Conservation (phyloP, 805 yeast genomes). For the Myxozyma udenii region DNA sequence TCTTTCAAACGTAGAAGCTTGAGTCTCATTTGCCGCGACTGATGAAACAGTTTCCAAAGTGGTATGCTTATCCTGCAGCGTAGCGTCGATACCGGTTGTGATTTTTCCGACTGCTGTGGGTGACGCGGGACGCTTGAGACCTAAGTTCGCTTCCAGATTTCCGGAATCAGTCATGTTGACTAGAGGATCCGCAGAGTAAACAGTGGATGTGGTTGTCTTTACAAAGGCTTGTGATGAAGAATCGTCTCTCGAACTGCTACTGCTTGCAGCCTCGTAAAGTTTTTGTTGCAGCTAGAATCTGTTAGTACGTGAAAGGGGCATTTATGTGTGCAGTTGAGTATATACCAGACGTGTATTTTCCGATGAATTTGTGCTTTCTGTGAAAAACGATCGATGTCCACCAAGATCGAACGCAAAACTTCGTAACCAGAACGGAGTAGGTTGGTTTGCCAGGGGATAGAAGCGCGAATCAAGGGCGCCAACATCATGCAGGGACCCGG, state of each 20-base stretch:
- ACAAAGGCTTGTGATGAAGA: neutral
- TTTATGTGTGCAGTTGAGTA: too few species aligned
- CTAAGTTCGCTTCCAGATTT: too few species aligned
- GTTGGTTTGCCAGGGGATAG: constrained; percentile 37
- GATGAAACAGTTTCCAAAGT: neutral
- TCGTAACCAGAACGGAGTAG: constrained; percentile 38
- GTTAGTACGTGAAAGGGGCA: too few species aligned
- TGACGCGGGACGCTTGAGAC: neutral
- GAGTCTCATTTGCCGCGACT: neutral
- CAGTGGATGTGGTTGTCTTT: neutral
- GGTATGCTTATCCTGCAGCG: neutral
- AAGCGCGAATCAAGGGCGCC: constrained; percentile 12
- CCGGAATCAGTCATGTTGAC: too few species aligned
- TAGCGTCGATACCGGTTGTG: neutral
- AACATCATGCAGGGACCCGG: neutral
- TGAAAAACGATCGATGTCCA: constrained; percentile 34
- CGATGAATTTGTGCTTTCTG: constrained; percentile 28
- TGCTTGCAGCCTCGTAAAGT: neutral
- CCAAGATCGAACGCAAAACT: constrained; percentile 35
- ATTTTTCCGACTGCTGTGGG: neutral
- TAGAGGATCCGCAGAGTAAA: too few species aligned
- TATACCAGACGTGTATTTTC: neutral
- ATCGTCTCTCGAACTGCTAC: neutral
- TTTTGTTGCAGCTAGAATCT: neutral
- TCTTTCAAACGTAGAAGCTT: neutral